Conservation (phyloP, 495 filamentous ascomycete genomes). For the Podospora comata region DNA sequence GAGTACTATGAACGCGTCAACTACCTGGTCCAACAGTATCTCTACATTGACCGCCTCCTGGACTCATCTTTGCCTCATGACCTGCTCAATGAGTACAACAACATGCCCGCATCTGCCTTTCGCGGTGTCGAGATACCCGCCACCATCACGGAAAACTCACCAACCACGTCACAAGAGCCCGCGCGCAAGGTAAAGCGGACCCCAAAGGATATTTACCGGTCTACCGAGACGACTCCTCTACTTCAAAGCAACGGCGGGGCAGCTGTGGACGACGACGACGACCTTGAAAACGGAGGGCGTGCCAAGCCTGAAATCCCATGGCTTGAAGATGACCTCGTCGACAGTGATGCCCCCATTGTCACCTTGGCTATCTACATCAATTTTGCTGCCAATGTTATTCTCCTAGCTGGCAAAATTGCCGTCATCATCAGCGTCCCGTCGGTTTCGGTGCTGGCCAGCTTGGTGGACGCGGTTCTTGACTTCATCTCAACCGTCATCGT, state of each 20-base stretch:
- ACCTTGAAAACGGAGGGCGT: conserved; percentile 20
- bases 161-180: conserved; percentile 9
- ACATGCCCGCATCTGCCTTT: conserved; percentile 44
- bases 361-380: conserved; percentile 82
- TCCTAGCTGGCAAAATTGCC: conserved; percentile 75
- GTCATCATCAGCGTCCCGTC: conserved; percentile 77
- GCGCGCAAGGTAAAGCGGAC: conserved; percentile 59
- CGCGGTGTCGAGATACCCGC: conserved; percentile 50
- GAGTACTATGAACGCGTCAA: conserved; percentile 85
- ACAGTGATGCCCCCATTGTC: conserved; percentile 65
- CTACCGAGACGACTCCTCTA: conserved; percentile 66
- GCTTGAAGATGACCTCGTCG: conserved; percentile 56
- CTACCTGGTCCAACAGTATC: conserved; percentile 76
- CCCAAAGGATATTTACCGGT: conserved; percentile 76
- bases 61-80: conserved; percentile 84
- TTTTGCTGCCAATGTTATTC: conserved; percentile 73
- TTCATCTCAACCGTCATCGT: conserved; percentile 84
- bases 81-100: conserved; percentile 80
- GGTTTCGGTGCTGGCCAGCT: conserved; percentile 80
- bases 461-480: conserved; percentile 86
- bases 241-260: conserved; percentile 39
- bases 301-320: conserved; percentile 49
- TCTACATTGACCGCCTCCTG: conserved; percentile 86
- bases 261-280: conserved; percentile 27
- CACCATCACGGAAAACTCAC: conserved; percentile 52